Evolutionary conservation across 495 filamentous ascomycete species (phyloP).

Genomic region (Podospora comata): DNA sequence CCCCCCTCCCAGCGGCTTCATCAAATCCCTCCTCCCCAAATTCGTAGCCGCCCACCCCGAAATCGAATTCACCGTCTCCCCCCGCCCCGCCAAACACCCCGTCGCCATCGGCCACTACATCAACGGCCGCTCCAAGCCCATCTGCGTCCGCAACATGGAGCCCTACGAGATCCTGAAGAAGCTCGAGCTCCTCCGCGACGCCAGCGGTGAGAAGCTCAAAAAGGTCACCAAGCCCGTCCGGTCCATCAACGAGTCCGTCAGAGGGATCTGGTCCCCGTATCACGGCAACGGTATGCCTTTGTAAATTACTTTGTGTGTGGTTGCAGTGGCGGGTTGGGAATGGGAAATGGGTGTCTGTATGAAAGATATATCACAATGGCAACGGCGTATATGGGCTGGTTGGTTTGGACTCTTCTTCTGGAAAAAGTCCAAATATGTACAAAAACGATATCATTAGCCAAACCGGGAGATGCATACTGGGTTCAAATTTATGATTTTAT

Average conservation of each 20-base stretch:
- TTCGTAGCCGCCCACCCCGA: slow-evolving; percentile 82
- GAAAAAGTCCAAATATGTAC: not conserved
- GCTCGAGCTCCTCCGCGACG: slow-evolving; percentile 72
- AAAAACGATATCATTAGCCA: not conserved
- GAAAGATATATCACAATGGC: not conserved
- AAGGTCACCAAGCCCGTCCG: slow-evolving; percentile 74
- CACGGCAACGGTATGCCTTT: slow-evolving; percentile 61
- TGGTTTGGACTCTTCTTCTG: not conserved
- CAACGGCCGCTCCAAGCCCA: slow-evolving; percentile 80
- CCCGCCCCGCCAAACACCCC: slow-evolving; percentile 81
- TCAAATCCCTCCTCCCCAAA: slow-evolving; percentile 65
- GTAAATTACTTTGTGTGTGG: slow-evolving; percentile 23
- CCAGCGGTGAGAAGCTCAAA: slow-evolving; percentile 80
- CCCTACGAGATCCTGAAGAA: slow-evolving; percentile 78
- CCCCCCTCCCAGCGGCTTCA: slow-evolving; percentile 59
- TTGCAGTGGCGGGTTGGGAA: not conserved
- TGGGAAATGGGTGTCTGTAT: not conserved
- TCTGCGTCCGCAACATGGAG: slow-evolving; percentile 86
- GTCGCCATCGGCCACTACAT: slow-evolving; percentile 82
- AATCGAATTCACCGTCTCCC: slow-evolving; percentile 86
- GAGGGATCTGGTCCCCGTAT: slow-evolving; percentile 92
- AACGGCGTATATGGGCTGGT: not conserved
- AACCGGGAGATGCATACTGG: not conserved
- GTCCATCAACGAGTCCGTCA: slow-evolving; percentile 86
- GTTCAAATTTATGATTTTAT: not conserved